phyloP scores from a whole-genome alignment of 2,329 filamentous ascomycete species.

The Neonectria punicea region DNA sequence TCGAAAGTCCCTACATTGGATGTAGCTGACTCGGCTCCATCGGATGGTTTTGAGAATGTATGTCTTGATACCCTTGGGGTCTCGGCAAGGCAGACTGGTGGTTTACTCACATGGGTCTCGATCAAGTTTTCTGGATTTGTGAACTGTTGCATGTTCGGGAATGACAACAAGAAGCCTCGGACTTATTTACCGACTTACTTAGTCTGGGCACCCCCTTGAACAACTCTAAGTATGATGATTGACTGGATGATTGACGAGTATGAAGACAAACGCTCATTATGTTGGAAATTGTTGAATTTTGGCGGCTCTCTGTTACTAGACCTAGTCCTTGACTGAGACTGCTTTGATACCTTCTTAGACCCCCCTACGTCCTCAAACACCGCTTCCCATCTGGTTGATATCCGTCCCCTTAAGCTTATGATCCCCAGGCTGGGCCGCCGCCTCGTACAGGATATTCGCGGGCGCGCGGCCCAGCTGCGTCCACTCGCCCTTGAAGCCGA shows the following conservation, averaged over 20 bases:
- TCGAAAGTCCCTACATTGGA: neutral
- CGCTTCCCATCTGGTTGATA: slow-evolving; percentile 65
- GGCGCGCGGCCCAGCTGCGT: slow-evolving; percentile 80
- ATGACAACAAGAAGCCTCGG: too few species aligned
- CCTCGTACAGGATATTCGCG: slow-evolving; percentile 89
- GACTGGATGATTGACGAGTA: too few species aligned
- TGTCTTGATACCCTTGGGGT: neutral
- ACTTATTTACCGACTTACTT: too few species aligned
- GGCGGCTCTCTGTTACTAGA: too few species aligned
- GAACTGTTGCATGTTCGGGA: too few species aligned
- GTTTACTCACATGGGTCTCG: neutral
- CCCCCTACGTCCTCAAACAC: slow-evolving; percentile 58
- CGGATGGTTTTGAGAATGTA: neutral
- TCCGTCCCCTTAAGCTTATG: slow-evolving; percentile 74
- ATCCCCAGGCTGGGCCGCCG: slow-evolving; percentile 89
- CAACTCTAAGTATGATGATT: too few species aligned
- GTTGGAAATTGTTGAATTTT: too few species aligned
- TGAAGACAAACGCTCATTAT: too few species aligned
- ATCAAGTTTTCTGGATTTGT: too few species aligned
- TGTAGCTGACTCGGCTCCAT: neutral
- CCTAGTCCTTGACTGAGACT: neutral
- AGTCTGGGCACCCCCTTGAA: too few species aligned
- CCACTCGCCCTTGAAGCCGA: slow-evolving; percentile 96
- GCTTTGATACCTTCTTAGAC: slow-evolving; percentile 32
- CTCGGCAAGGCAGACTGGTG: neutral